Percentiles rank a stretch among this genome's conserved stretches.
Conservation (phyloP, 176 grass and related monocot species). For the Thalia dealbata region DNA sequence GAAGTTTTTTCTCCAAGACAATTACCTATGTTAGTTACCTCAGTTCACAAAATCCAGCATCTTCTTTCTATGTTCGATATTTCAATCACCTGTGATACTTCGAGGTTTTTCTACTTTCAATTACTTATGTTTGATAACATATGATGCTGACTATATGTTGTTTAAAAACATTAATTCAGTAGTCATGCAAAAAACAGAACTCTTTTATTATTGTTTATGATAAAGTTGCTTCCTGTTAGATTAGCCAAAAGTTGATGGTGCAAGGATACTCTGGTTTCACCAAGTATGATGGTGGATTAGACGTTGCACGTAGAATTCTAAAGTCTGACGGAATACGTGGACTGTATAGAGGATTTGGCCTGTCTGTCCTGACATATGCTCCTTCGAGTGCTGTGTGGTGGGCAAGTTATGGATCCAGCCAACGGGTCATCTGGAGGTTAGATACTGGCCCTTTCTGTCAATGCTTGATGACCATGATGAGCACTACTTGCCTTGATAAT, state of each 20-base stretch:
- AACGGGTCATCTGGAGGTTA: slow-evolving; percentile 91
- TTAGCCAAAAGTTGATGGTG: slow-evolving; percentile 99
- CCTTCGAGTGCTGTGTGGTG: slow-evolving; percentile 97
- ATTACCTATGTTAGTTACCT: neutral
- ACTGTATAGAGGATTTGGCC: slow-evolving; percentile 86
- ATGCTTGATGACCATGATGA: neutral
- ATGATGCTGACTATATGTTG: neutral
- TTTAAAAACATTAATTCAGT: neutral
- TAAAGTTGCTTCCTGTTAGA: slow-evolving; percentile 29
- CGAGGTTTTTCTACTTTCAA: no score
- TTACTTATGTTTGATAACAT: no score
- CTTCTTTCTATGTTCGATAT: neutral
- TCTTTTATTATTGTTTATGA: neutral
- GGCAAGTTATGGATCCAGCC: slow-evolving; percentile 94
- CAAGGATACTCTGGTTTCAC: slow-evolving; percentile 89
- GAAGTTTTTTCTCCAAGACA: neutral
- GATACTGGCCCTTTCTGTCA: slow-evolving; percentile 3
- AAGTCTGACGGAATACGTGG: slow-evolving; percentile 67
- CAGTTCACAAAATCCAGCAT: neutral
- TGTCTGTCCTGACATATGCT: slow-evolving; percentile 87
- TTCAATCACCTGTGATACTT: no score
- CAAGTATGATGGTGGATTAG: slow-evolving; percentile 73
- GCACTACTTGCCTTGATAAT: neutral
- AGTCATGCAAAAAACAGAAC: neutral
- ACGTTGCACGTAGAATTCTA: slow-evolving; percentile 69